phyloP scores from a whole-genome alignment of 2,329 filamentous ascomycete genomes.

The Podosphaera xanthii region DNA sequence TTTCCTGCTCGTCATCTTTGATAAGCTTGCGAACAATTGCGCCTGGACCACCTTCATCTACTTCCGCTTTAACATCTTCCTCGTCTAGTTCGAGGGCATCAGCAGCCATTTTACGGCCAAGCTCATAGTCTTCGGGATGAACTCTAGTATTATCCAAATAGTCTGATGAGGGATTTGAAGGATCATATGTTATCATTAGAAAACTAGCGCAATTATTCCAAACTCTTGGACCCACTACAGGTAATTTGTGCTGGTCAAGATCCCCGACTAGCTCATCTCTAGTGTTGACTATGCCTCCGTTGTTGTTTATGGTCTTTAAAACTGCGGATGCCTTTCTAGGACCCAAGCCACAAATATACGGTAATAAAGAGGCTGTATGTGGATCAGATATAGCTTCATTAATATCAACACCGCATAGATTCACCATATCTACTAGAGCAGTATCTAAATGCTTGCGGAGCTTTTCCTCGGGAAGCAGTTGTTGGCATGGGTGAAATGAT shows the following conservation, averaged over 20 bases:
- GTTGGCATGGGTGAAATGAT: conserved; percentile 73
- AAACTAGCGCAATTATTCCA: conserved; percentile 98
- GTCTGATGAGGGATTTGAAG: conserved; percentile 60
- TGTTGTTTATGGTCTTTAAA: conserved; percentile 75
- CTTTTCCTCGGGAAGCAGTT: conserved; percentile 71
- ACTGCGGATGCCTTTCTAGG: conserved; percentile 73
- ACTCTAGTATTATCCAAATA: conserved; percentile 93
- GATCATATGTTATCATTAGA: conserved; percentile 70
- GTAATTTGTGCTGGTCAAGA: conserved; percentile 51
- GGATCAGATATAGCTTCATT: conserved; percentile 70
- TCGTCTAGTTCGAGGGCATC: conserved; percentile 92
- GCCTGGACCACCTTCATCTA: conserved; percentile 68
- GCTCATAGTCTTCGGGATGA: conserved; percentile 93
- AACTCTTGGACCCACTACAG: conserved; percentile 69
- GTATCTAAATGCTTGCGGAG: conserved; percentile 70
- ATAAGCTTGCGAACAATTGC: conserved; percentile 91
- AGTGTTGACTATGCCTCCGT: conserved; percentile 65
- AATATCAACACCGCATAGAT: conserved; percentile 84
- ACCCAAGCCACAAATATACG: conserved; percentile 77
- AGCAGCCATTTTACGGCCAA: conserved; percentile 93
- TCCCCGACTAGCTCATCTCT: conserved; percentile 78
- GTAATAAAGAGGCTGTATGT: conserved; percentile 68
- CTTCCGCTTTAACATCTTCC: conserved; percentile 89
- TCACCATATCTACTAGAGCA: conserved; percentile 97
- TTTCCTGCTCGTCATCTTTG: conserved; percentile 77